Evolutionary conservation across 2,329 filamentous ascomycete species (phyloP).

Genomic region (Grosmannia serpens): DNA sequence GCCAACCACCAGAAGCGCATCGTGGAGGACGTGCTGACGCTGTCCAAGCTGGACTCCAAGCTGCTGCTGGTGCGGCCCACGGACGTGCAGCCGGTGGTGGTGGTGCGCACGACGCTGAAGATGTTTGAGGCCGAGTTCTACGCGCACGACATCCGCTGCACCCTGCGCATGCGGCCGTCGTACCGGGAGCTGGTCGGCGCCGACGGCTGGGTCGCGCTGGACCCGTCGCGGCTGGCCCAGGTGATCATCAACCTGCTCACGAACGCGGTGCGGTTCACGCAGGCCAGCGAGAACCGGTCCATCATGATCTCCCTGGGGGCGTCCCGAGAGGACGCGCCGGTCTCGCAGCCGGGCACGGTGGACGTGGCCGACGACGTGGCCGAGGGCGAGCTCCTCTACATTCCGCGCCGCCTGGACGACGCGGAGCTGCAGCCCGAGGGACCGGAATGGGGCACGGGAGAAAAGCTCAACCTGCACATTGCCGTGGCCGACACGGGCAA

Average conservation of each 20-base stretch:
- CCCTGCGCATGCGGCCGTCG: slow-evolving; percentile 56
- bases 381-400: slow-evolving; percentile 33
- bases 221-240: slow-evolving; percentile 62
- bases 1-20: slow-evolving; percentile 71
- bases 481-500: slow-evolving; percentile 62
- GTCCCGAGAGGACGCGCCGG: slow-evolving; percentile 24
- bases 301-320: slow-evolving; percentile 58
- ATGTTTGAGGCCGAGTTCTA: slow-evolving; percentile 71
- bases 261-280: slow-evolving; percentile 55
- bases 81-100: slow-evolving; percentile 51
- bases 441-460: slow-evolving; percentile 59
- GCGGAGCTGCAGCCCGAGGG: slow-evolving; percentile 35
- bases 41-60: slow-evolving; percentile 65
- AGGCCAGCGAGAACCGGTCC: slow-evolving; percentile 42
- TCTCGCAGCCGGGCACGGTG: not conserved
- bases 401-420: slow-evolving; percentile 29
- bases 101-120: slow-evolving; percentile 55
- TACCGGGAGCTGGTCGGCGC: slow-evolving; percentile 49
- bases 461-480: slow-evolving; percentile 61
- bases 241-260: slow-evolving; percentile 67
- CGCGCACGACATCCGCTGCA: slow-evolving; percentile 59
- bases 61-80: slow-evolving; percentile 61
- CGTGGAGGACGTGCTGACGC: slow-evolving; percentile 59
- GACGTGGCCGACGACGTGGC: not conserved
- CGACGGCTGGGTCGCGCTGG: slow-evolving; percentile 57